Conservation (phyloP, 2,329 filamentous ascomycete genomes). For the Proliferodiscus dingleyae region DNA sequence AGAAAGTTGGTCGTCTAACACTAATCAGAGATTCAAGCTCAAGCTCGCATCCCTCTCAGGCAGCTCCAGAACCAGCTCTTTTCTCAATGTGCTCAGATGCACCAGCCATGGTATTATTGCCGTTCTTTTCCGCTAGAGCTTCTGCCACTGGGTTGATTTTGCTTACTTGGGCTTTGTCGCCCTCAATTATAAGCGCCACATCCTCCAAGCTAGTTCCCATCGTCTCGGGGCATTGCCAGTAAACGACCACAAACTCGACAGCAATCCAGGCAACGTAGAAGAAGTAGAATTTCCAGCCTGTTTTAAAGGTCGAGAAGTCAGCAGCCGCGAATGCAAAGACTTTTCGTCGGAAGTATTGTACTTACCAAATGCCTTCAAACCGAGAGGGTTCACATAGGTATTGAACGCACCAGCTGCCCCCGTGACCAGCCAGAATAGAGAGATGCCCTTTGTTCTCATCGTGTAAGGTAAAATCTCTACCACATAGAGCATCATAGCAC, state of each 20-base stretch:
- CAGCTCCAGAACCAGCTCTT: too few species aligned
- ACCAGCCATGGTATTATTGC: background rate
- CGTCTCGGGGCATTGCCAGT: constrained; percentile 42
- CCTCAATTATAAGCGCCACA: constrained; percentile 59
- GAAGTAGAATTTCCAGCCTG: constrained; percentile 34
- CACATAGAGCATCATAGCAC: too few species aligned
- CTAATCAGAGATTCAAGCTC: too few species aligned
- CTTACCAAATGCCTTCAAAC: too few species aligned
- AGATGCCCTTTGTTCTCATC: too few species aligned
- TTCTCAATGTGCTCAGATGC: constrained; percentile 6
- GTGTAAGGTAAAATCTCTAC: too few species aligned
- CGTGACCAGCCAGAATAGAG: too few species aligned
- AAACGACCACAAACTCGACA: constrained; percentile 55
- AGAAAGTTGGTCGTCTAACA: too few species aligned
- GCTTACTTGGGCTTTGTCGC: constrained; percentile 43
- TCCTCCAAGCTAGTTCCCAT: constrained; percentile 19
- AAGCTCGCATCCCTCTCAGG: too few species aligned
- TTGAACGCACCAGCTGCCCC: too few species aligned
- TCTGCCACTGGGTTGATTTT: constrained; percentile 10
- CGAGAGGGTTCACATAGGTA: too few species aligned
- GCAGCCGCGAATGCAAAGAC: background rate
- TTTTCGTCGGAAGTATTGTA: background rate
- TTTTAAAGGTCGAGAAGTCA: background rate
- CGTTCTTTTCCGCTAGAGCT: constrained; percentile 12
- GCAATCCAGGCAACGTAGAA: constrained; percentile 49